Base-by-base conservation (phyloP, 176 grass and related monocot species). In the Paspalum notatum region DNA sequence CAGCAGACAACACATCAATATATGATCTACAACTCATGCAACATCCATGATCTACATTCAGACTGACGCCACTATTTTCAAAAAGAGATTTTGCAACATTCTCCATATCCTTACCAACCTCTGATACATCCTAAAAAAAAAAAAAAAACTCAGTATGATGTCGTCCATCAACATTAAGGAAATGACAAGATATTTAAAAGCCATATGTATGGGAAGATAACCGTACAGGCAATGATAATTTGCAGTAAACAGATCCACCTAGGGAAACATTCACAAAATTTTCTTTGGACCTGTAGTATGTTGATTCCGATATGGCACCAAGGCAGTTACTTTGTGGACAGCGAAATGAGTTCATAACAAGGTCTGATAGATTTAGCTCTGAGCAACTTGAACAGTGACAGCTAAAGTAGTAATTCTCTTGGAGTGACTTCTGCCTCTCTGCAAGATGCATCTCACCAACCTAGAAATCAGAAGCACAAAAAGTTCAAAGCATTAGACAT, bases 341-440 rank as follows among this genome's bases (percentile, higher is more conserved):
- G 41, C 78, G 62, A 59, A 94, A 92, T 75, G 95, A 85, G 89
- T 91, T 87, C 12, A 94, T 75, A 62, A 98, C 88, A 79, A 98
- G 85, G 75, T 98, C 95, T 62, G 95, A 89, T 26, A 98, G 69
- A 75, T 85, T 92, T 86, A 91, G 78, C 68, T 80, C 85, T 59
- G 95, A 94, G 82, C 95, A 98, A 90, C 86, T 77, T 70, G 77
- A 91, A 85, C 92, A 98, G 53, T 50, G 73, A 83, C 95, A 98
- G 82, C 39, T 85, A 63, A 98, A 98, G 40, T 81, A 87, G 72
- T 98, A 98, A 47, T 92, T 91, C 69, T 94, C 88, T 71, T 81
- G 68, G 74, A 98, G 95, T 83, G 71, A 78, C 65, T 80, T 91
- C 71, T 89, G 95, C 75, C 95, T 94, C 47, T 89, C 90, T 24